Percentiles rank a stretch among this genome's conserved stretches.
Conservation (phyloP, 2,329 filamentous ascomycete genomes). For the Diaporthe sp. region DNA sequence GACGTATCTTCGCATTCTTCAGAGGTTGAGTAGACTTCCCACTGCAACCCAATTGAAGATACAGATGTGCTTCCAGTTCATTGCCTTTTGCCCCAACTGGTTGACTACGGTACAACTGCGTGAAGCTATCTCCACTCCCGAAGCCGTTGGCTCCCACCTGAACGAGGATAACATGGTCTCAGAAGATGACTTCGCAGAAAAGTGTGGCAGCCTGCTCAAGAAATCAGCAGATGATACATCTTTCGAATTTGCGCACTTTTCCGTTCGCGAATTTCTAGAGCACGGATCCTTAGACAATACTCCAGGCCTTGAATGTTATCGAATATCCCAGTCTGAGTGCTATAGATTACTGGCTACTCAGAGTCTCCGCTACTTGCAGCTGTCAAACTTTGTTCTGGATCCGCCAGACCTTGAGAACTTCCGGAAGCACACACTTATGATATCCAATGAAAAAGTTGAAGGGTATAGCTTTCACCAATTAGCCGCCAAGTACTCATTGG, state of each 20-base stretch:
- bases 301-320: neutral
- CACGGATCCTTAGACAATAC: neutral
- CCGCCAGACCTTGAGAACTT: no score
- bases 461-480: no score
- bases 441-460: no score
- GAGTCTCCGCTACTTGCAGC: neutral
- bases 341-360: neutral
- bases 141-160: neutral
- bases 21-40: neutral
- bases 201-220: neutral
- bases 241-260: constrained; percentile 9
- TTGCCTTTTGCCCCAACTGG: neutral
- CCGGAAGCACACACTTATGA: no score
- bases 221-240: neutral
- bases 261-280: constrained; percentile 1
- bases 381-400: neutral
- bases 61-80: neutral
- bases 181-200: neutral
- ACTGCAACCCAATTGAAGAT: neutral
- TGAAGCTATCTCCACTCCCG: neutral
- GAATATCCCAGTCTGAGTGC: neutral
- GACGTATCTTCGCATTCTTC: neutral
- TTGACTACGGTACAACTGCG: neutral
- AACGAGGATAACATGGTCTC: constrained; percentile 1
- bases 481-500: no score